Percentiles rank a stretch among this genome's conserved stretches.
Evolutionary conservation across 2,329 filamentous ascomycete species (phyloP).

Genomic region (Trichophyton simii): DNA sequence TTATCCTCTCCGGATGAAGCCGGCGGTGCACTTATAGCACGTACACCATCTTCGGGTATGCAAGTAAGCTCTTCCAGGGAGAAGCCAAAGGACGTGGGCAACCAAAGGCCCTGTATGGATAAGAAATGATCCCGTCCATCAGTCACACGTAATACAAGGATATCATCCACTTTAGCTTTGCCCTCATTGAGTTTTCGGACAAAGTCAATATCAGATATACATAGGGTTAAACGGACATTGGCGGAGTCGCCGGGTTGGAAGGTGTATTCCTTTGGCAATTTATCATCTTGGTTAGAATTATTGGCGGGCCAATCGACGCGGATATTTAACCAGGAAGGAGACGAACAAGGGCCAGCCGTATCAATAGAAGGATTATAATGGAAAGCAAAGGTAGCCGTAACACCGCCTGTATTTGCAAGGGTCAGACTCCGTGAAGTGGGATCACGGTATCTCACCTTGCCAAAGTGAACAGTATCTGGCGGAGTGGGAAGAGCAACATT

Average conservation of each 20-base stretch:
- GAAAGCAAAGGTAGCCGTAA: constrained; percentile 67
- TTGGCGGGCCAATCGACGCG: constrained; percentile 47
- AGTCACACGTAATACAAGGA: constrained; percentile 72
- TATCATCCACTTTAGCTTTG: constrained; percentile 58
- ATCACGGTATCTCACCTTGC: constrained; percentile 56
- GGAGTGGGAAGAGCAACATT: constrained; percentile 28
- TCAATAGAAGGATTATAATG: constrained; percentile 53
- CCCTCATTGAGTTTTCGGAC: constrained; percentile 61
- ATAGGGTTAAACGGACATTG: constrained; percentile 54
- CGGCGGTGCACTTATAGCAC: constrained; percentile 43
- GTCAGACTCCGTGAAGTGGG: constrained; percentile 57
- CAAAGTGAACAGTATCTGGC: constrained; percentile 60
- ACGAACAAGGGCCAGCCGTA: constrained; percentile 29
- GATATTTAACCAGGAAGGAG: constrained; percentile 58
- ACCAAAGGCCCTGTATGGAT: constrained; percentile 64
- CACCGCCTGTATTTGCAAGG: constrained; percentile 81
- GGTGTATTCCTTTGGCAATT: constrained; percentile 42
- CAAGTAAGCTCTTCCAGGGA: constrained; percentile 80
- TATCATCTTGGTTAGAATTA: constrained; percentile 11
- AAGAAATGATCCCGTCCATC: constrained; percentile 87
- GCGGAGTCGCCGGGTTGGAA: constrained; percentile 77
- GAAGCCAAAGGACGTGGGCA: constrained; percentile 68
- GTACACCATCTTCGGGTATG: constrained; percentile 65
- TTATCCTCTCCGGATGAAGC: constrained; percentile 19
- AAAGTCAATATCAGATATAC: constrained; percentile 51